Percentiles rank a stretch among this genome's conserved stretches.
phyloP scores from a whole-genome alignment of 2,329 filamentous ascomycete genomes.

The Epichloe hybrida region DNA sequence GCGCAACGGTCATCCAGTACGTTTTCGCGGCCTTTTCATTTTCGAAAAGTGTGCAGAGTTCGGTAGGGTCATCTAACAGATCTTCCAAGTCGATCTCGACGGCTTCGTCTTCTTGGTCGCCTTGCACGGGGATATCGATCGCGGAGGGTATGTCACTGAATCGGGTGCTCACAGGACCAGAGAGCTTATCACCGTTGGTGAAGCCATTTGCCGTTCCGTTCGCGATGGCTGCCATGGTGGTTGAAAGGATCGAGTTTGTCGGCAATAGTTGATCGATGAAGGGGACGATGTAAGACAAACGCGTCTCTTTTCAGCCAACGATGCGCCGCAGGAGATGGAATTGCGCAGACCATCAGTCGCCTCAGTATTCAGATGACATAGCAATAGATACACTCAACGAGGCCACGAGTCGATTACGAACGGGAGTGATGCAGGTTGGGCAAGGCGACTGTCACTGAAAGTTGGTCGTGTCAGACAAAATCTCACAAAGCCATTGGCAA shows the following conservation, averaged over 20 bases:
- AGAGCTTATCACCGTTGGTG: conserved; percentile 23
- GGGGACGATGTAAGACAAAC: conserved; percentile 8
- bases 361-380: conserved; percentile 14
- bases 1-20: conserved; percentile 95
- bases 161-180: conserved; percentile 35
- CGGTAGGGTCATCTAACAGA: conserved; percentile 82
- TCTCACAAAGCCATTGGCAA: background rate
- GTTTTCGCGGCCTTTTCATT: conserved; percentile 83
- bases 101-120: conserved; percentile 52
- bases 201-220: conserved; percentile 31
- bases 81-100: conserved; percentile 92
- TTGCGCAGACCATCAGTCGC: conserved; percentile 16
- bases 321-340: conserved; percentile 17
- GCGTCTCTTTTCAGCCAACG: conserved; percentile 17
- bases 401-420: background rate
- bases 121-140: conserved; percentile 53
- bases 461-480: background rate
- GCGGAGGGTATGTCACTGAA: conserved; percentile 52
- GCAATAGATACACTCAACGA: conserved; percentile 8
- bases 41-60: conserved; percentile 88
- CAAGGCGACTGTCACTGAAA: background rate
- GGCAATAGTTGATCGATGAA: background rate
- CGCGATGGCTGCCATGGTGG: conserved; percentile 27
- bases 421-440: background rate
- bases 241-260: conserved; percentile 6